Conservation (phyloP, 176 grass and related monocot genomes). For the Calamus simplicifolius region DNA sequence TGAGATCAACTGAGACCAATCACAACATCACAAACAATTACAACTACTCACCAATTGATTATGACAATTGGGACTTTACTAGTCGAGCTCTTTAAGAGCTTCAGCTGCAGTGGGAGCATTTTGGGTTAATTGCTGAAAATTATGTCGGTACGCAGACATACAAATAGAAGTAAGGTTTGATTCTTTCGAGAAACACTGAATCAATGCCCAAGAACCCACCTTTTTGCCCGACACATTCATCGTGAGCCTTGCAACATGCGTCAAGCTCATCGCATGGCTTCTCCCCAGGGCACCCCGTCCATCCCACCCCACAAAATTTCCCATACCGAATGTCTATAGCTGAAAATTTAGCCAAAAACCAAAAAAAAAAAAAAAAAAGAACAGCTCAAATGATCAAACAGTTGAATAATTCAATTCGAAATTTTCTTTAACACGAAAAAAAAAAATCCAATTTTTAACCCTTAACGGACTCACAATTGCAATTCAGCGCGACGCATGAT, state of each 20-base stretch:
- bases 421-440: not conserved
- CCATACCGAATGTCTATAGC: conserved; percentile 74
- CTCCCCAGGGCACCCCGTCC: conserved; percentile 72
- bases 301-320: conserved; percentile 79
- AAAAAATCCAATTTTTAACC: not conserved
- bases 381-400: not conserved
- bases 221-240: conserved; percentile 78
- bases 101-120: too few species aligned
- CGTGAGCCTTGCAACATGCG: conserved; percentile 77
- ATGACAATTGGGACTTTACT: too few species aligned
- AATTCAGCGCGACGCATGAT: conserved; percentile 63
- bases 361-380: not conserved
- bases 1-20: too few species aligned
- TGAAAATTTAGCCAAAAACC: conserved; percentile 4
- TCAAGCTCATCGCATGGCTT: conserved; percentile 93
- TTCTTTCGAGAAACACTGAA: too few species aligned
- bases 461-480: conserved; percentile 40
- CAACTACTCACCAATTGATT: too few species aligned
- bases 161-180: too few species aligned
- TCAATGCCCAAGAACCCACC: conserved; percentile 17
- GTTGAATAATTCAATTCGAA: too few species aligned
- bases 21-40: too few species aligned
- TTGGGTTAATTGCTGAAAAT: too few species aligned
- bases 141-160: too few species aligned
- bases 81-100: too few species aligned